These are phyloP conservation scores for Coemansia sp. DNA, from an alignment of 192 early-diverging fungal species.

Conservation along the genomic window DNA sequence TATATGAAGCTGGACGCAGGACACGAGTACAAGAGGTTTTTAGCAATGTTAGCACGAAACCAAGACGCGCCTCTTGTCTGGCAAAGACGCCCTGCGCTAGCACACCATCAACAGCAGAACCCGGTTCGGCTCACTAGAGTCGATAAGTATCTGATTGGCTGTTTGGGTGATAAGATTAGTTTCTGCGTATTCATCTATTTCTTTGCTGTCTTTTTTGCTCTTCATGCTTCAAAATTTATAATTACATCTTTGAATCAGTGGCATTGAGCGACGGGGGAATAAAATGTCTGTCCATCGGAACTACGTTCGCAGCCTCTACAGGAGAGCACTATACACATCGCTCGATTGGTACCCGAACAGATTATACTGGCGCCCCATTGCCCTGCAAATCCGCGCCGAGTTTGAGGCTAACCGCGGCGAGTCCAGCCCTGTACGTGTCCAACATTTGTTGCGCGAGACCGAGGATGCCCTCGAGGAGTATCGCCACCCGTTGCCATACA, in stretches of 20 bases:
- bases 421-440: slow-evolving; percentile 69
- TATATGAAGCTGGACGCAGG: neutral
- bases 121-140: neutral
- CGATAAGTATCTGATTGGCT: neutral
- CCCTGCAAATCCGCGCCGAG: slow-evolving; percentile 76
- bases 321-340: slow-evolving; percentile 75
- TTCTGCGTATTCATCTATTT: neutral
- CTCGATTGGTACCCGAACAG: slow-evolving; percentile 91
- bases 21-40: no score
- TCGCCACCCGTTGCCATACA: slow-evolving; percentile 83
- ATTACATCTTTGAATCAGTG: neutral
- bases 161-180: no score
- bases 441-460: slow-evolving; percentile 64
- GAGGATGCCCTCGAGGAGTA: slow-evolving; percentile 74
- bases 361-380: slow-evolving; percentile 74
- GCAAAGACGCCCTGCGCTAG: neutral
- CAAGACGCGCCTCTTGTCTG: neutral
- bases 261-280: neutral
- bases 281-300: slow-evolving; percentile 62
- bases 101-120: slow-evolving; percentile 1
- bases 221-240: neutral
- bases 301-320: slow-evolving; percentile 83
- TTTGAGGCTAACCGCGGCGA: slow-evolving; percentile 83
- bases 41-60: no score
- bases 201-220: neutral